Base-by-base conservation (phyloP, 108 stramenopile genomes). In the Fragilariopsis cylindrus region DNA sequence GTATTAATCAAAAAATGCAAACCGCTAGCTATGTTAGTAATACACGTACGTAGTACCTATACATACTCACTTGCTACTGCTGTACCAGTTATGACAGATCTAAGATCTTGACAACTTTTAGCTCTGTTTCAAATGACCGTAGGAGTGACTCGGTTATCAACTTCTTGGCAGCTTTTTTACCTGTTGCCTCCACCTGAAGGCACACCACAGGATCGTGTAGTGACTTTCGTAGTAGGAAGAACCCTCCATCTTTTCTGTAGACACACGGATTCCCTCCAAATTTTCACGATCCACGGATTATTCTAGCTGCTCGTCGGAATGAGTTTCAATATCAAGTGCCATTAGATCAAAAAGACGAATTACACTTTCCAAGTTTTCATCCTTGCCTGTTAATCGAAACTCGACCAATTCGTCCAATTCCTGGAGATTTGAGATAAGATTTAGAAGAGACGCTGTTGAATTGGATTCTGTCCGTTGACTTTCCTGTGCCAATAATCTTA, bases 161-260 rank as follows among this genome's bases (percentile, higher is more conserved):
- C 40, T 71, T 53, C 7, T 55, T 57, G 3, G 88, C 86, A 43
- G 77, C 72, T 18, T 82, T 77, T 21, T 72, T 74, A 63, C 65
- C 86, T 12, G 60, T 56, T 56, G 90, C 82, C 81, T 95, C 94
- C 18, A 92, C 74, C 80, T 95, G 94, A 55, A 95, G 66, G 62
- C 87, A 85, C 43, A 95, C 76, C 1, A 95, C 76, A 4, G 94
- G 94, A 76, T 95, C 94, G 64, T 95, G 94, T 3, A 95, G 78
- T 63, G 82, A 84, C 83, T 92, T 87, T 54, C 94, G 81, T 8
- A 95, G 63, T 90, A 95, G 90, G 76, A 95, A 92, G 72, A 88
- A 95, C 15, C 88, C 86, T 57, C 90, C 87, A 52, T 87, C 76
- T 41, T 62, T 64, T 42, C 78, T 18, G 80, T 72, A 44, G 82